Percentiles rank a stretch among this genome's conserved stretches.
Evolutionary conservation across 2,329 filamentous ascomycete species (phyloP).

Genomic region (Aureobasidium lini): DNA sequence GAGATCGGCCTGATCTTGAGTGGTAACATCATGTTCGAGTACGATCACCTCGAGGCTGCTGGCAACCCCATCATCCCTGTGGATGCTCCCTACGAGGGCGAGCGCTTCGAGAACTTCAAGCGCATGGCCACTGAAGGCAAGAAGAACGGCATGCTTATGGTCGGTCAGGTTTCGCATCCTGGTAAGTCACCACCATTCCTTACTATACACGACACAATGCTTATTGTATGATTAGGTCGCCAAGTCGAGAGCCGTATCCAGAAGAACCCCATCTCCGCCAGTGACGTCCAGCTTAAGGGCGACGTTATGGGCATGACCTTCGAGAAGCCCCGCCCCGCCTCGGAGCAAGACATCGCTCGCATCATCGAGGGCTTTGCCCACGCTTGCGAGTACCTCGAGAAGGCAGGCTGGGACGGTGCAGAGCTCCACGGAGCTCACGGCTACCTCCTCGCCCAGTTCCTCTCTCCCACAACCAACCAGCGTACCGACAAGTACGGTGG

Average conservation of each 20-base stretch:
- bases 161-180: slow-evolving; percentile 56
- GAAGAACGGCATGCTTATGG: slow-evolving; percentile 49
- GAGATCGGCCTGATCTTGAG: slow-evolving; percentile 50
- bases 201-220: not conserved
- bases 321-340: slow-evolving; percentile 47
- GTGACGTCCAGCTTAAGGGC: slow-evolving; percentile 40
- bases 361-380: slow-evolving; percentile 57
- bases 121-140: slow-evolving; percentile 49
- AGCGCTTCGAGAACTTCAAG: slow-evolving; percentile 54
- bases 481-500: slow-evolving; percentile 40
- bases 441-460: slow-evolving; percentile 41
- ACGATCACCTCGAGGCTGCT: slow-evolving; percentile 48
- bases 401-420: slow-evolving; percentile 52
- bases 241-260: slow-evolving; percentile 44
- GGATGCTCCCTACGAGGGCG: slow-evolving; percentile 44
- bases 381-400: slow-evolving; percentile 53
- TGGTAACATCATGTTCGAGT: slow-evolving; percentile 58
- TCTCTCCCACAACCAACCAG: slow-evolving; percentile 35
- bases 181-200: not conserved
- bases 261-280: slow-evolving; percentile 44
- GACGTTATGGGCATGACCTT: slow-evolving; percentile 43
- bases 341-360: slow-evolving; percentile 46
- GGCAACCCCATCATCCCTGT: slow-evolving; percentile 54
- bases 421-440: slow-evolving; percentile 36
- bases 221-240: slow-evolving; percentile 34